Base-by-base conservation (phyloP, 352 stramenopile genomes). In the Chrysophaeum taylorii region DNA sequence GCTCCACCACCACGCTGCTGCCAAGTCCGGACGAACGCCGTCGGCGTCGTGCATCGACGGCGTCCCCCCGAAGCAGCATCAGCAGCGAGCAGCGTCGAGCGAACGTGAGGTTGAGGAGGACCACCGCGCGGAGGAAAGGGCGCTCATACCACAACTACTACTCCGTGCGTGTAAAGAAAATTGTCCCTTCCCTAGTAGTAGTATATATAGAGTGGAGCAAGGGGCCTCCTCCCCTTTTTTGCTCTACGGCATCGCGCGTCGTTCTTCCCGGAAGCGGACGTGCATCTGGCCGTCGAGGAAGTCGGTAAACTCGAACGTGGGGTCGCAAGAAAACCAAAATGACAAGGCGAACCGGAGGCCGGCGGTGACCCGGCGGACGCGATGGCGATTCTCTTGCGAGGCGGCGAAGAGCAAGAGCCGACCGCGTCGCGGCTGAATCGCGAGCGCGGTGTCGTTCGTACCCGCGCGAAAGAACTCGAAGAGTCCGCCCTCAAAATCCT, bases 261-360 rank as follows among this genome's bases (percentile, higher is more conserved):
- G 48, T 9, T 50, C 53, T 39, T 69, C 52, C 31, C 64, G 50
- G 45, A 60, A 76, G 23, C n/a, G 18, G 29, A 27, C 12, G 54
- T 81, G 74, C 21, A 39, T 61, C 33, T 81, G 75, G n/a, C 87
- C 87, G 64, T 94, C 88, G 41, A 96, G 75, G 60, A 95, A 96
- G 70, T 91, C 92, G n/a, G 82, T 78, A 70, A 94, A 94, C 35
- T 85, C 73, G 52, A 87, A 87, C 37, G 76, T 76, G 62, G 83
- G 73, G 73, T 96, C 86, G 74, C 89, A 96, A n/a, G 88, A 89
- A 73, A 96, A 96, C 89, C 89, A 96, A 76, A 96, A 89, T 66
- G 83, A 92, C 78, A 96, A 82, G 36, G 90, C 85, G 71, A 91
- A 94, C 27, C 89, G 84, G 48, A 78, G 85, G 45, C 89, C 89